These are phyloP conservation scores for Cercospora janseana DNA, from an alignment of 2,329 filamentous ascomycete genomes.

Conservation along the genomic window DNA sequence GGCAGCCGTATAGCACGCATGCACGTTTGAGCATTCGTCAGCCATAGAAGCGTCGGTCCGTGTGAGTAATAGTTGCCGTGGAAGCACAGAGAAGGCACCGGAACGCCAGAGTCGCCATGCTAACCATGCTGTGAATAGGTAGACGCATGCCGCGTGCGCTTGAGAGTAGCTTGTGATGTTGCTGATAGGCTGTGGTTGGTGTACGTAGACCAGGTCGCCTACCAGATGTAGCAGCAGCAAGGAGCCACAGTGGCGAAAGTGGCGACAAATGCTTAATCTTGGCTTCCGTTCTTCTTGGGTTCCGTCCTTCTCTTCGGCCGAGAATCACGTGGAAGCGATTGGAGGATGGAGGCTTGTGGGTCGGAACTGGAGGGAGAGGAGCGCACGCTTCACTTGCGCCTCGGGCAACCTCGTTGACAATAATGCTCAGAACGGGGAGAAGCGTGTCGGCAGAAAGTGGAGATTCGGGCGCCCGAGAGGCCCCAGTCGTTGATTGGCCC, in stretches of 20 bases:
- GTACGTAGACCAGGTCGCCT: conserved; percentile 19
- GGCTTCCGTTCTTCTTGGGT: too few relatives aligned
- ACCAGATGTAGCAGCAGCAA: conserved; percentile 11
- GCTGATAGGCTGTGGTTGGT: conserved; percentile 23
- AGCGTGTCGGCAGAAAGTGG: too few relatives aligned
- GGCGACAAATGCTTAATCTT: conserved; percentile 10
- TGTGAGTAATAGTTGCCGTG: conserved; percentile 1
- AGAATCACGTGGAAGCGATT: conserved; percentile 6
- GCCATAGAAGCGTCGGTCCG: conserved; percentile 9
- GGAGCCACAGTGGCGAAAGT: conserved; percentile 14
- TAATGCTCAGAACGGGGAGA: too few relatives aligned
- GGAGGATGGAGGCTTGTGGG: neutral
- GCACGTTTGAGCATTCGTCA: conserved; percentile 20
- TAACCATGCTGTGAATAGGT: conserved; percentile 13
- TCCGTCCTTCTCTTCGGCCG: conserved; percentile 9
- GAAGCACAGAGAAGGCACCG: conserved; percentile 13
- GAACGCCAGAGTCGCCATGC: conserved; percentile 13
- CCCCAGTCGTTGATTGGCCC: too few relatives aligned
- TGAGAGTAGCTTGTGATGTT: conserved; percentile 17
- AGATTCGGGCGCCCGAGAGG: too few relatives aligned
- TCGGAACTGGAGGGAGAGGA: too few relatives aligned
- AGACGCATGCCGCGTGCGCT: conserved; percentile 20
- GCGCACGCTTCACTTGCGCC: too few relatives aligned
- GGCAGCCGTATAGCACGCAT: conserved; percentile 18
- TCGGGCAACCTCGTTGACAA: too few relatives aligned